Evolutionary conservation across 768 basidiomycete genomes (phyloP), one percentile per base, ranked within the genome.

Genomic region (Rhodotorula diobovata): DNA sequence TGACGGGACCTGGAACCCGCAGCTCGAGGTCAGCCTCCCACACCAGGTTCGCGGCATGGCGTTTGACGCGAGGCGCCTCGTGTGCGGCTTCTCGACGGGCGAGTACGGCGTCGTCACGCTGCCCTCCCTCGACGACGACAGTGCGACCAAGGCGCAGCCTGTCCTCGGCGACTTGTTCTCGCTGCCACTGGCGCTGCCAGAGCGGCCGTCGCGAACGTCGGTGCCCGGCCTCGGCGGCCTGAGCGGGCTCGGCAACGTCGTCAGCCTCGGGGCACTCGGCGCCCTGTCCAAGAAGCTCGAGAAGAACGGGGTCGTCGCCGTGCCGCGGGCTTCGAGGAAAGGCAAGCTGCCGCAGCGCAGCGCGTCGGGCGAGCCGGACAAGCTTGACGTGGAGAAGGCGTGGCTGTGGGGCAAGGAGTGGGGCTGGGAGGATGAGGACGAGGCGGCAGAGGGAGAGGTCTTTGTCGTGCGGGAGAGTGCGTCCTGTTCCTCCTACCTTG

Each of bases 21-120:
- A 59, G 16, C 30, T 45, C 90, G 95, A 98, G 85, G 82, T 87
- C 7, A 77, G 83, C 0, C 83, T 97, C 8, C 90, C 94, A 21
- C 95, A 98, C 79, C 93, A 93, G 16, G 88, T 96, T n/a, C 86
- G 96, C 51, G 84, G 85, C 0, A 87, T 96, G 61, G 83, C 87
- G 5, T 94, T 97, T 79, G 54, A 39, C 18, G 28, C 10, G 14
- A 32, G 60, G 43, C n/a, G 56, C 35, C 41, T 85, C 16, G 89
- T 89, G 74, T 87, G 93, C 72, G 90, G 89, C 0, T 93, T 93
- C 79, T 86, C 90, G n/a, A 84, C 86, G 0, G 86, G 89, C 0
- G 89, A 90, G 73, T 86, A 89, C 79, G 89, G 87, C 8, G 65
- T 66, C 63, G 59, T 76, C 14, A 56, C 67, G 1, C 80, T 93